Evolutionary conservation across 495 filamentous ascomycete genomes (phyloP).

Genomic region (Evansstolkia leycettana): DNA sequence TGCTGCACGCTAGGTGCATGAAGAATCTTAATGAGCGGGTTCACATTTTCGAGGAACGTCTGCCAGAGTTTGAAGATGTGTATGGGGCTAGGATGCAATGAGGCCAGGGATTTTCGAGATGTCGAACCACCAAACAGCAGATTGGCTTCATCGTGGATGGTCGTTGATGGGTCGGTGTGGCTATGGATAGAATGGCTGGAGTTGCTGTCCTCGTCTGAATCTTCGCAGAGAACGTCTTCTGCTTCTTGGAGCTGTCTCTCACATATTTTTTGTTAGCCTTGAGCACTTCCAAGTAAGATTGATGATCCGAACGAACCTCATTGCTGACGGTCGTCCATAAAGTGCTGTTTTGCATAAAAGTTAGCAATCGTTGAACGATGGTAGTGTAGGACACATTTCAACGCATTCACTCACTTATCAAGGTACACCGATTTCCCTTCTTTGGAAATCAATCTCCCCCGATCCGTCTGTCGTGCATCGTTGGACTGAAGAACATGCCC

Average conservation of each 20-base stretch:
- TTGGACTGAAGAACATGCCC: no score
- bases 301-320: constrained; percentile 23
- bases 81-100: constrained; percentile 50
- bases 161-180: no score
- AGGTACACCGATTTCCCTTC: constrained; percentile 35
- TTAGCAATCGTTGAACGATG: background rate
- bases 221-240: constrained; percentile 23
- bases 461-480: constrained; percentile 1
- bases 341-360: constrained; percentile 16
- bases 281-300: background rate
- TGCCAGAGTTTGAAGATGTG: constrained; percentile 67
- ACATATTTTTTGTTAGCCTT: background rate
- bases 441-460: constrained; percentile 21
- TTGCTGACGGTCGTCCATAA: constrained; percentile 40
- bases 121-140: constrained; percentile 13
- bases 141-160: constrained; percentile 10
- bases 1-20: constrained; percentile 49
- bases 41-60: constrained; percentile 51
- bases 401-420: constrained; percentile 22
- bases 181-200: no score
- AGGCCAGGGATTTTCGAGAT: constrained; percentile 7
- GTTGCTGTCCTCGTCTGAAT: constrained; percentile 15
- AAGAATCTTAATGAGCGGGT: constrained; percentile 58
- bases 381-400: background rate
- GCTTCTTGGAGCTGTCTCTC: constrained; percentile 33